phyloP scores from a whole-genome alignment of 352 stramenopile genomes.

The Discostella stelligera region DNA sequence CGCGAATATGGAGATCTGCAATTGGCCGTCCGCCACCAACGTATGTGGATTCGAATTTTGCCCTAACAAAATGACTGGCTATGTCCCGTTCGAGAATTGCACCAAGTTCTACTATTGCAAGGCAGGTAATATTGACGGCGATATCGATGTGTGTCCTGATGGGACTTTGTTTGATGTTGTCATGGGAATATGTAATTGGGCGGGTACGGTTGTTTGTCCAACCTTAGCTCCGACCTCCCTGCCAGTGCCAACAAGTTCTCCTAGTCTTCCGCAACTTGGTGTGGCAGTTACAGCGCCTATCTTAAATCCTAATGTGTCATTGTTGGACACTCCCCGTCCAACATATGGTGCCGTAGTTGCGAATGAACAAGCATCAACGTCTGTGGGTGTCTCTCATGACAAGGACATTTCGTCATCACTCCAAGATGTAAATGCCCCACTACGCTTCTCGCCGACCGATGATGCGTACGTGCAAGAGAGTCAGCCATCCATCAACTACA shows the following conservation, averaged over 20 bases:
- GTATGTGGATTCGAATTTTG: slow-evolving; percentile 58
- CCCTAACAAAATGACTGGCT: slow-evolving; percentile 18
- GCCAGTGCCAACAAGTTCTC: background rate
- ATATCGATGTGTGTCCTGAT: slow-evolving; percentile 48
- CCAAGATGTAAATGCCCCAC: slow-evolving; percentile 1
- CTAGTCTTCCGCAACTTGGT: background rate
- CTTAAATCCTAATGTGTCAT: background rate
- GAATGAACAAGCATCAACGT: background rate
- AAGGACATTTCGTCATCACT: background rate
- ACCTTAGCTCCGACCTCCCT: slow-evolving; percentile 19
- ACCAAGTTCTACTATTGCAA: slow-evolving; percentile 53
- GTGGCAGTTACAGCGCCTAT: background rate
- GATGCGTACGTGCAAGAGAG: slow-evolving; percentile 49
- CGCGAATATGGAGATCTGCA: slow-evolving; percentile 43
- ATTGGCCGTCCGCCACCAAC: slow-evolving; percentile 47
- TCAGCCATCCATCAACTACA: slow-evolving; percentile 43
- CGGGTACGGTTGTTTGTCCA: slow-evolving; percentile 26
- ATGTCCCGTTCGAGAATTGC: slow-evolving; percentile 48
- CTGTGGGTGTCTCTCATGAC: no score
- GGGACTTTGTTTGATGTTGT: slow-evolving; percentile 50
- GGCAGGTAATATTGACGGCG: slow-evolving; percentile 40
- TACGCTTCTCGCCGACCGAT: slow-evolving; percentile 41
- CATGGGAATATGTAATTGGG: slow-evolving; percentile 48
- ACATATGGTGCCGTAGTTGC: slow-evolving; percentile 11
- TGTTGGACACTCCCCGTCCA: background rate